Evolutionary conservation across 2,329 filamentous ascomycete genomes (phyloP), one percentile per base, ranked within the genome.

Genomic region (Penicillium sp.): DNA sequence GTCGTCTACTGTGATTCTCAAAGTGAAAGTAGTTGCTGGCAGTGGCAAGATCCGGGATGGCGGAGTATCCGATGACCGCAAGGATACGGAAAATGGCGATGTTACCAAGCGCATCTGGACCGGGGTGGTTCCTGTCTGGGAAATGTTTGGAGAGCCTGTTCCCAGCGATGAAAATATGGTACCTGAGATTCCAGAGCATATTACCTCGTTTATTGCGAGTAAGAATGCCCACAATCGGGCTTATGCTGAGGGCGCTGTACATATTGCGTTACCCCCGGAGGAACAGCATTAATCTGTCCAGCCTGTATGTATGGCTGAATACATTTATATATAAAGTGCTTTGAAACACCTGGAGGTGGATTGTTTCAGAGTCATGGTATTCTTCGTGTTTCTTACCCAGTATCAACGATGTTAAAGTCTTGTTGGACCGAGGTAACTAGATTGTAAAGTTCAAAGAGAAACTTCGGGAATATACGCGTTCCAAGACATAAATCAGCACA

Each of bases 11-110:
- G 83, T 85, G 44, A 86, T 96, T 42, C 76, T 96, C 55, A 86
- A 82, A 61, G 85, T 96, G 11, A 80, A 75, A 48, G 84, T 96
- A 58, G 80, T 83, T 16, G 85, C 85, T 50, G 92, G 89, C 4
- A 92, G 88, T 67, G 90, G 87, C 27, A 96, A 96, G 81, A 79
- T 90, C 43, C 81, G 90, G 8, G 79, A 81, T 25, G 90, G 90
- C 0, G 80, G 80, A 39, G 87, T 90, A 1, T 80, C 80, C n/a
- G 84, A 87, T 67, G 83, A 86, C 57, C 80, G 77, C 60, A 82
- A 83, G 65, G 85, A 88, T 70, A 76, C 77, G 37, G 74, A 76
- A 26, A 69, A 72, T 48, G 63, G 69, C 7, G 80, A 82, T 25
- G 68, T 86, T 23, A 78, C 77, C 3, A 72, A 76, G 29, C 77